Evolutionary conservation across 805 yeast genomes (phyloP).

Genomic region (Candida railenensis): DNA sequence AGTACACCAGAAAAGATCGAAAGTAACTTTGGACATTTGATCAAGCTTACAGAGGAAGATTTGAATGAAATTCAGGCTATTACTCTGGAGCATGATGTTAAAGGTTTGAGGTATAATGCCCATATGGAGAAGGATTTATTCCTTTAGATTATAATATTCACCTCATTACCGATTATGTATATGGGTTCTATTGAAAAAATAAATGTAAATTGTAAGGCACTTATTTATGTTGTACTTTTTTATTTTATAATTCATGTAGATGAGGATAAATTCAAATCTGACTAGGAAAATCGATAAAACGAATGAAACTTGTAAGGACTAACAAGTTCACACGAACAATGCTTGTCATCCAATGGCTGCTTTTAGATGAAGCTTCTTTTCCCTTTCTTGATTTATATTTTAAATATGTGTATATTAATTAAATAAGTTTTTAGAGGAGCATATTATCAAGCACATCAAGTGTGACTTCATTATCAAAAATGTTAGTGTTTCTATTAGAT

Average conservation of each 20-base stretch:
- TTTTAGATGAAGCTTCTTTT: too few relatives aligned
- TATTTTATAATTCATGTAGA: too few relatives aligned
- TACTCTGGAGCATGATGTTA: conserved; percentile 39
- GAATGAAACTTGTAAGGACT: too few relatives aligned
- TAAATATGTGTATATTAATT: neutral
- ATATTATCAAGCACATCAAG: neutral
- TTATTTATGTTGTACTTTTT: too few relatives aligned
- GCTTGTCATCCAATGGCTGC: too few relatives aligned
- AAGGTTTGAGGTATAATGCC: conserved; percentile 52
- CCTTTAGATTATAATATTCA: neutral
- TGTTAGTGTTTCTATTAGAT: neutral
- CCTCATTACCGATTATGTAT: too few relatives aligned
- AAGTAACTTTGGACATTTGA: conserved; percentile 49
- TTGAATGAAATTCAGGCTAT: conserved; percentile 47
- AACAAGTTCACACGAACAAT: too few relatives aligned
- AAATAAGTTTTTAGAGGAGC: neutral
- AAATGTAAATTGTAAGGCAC: neutral
- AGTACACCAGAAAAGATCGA: conserved; percentile 47
- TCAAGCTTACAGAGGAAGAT: conserved; percentile 49
- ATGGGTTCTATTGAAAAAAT: neutral
- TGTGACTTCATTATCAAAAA: neutral
- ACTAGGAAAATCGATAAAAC: too few relatives aligned
- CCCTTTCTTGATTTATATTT: too few relatives aligned
- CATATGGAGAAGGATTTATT: neutral
- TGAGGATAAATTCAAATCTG: too few relatives aligned